Base-by-base conservation (phyloP, 1,284 basidiomycete species). In the Leccinum proliferum region DNA sequence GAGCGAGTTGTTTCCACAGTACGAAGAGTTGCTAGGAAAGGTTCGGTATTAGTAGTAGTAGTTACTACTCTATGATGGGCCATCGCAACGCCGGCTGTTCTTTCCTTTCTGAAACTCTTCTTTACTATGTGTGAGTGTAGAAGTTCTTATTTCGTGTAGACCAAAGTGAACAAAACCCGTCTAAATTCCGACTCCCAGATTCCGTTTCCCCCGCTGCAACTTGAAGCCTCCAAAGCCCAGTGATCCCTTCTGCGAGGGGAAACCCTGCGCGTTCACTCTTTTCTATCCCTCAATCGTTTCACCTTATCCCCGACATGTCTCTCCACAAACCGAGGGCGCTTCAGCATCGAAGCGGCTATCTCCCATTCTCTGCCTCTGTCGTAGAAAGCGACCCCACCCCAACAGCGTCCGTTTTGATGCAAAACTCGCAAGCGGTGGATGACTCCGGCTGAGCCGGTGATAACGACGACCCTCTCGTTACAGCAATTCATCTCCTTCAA, bases 171-270 rank as follows among this genome's bases (percentile, higher is more conserved):
- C 46, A 29, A 62, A 34, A 35, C 39, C 35, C 57, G 32, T 37
- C 7, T 48, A 57, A 65, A 65, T 55, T 62, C 69, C 57, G 62
- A 58, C 57, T 58, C 50, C 35, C 55, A 63, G 57, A n/a, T 5
- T 34, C 66, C 14, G 18, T 6, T 25, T n/a, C 34, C 46, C 29
- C 37, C 41, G 12, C 32, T 43, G 25, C 60, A 39, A 29, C 25
- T 25, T 25, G 25, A 25, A 57, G 1, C 55, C 57, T 6, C 12
- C 37, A 7, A 37, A 12, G 37, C 37, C 12, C 37, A 39, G 37
- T n/a, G 58, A 61, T 72, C 65, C 69, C 69, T 70, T 72, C 69
- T 64, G 67, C 53, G 64, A 67, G 63, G 68, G 65, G 67, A 61
- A 14, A 25, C 37, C 37, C 37, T 39, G 37, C 3, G 37, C 37